Conservation (phyloP, 495 filamentous ascomycete species). For the Hamigera avellanea region DNA sequence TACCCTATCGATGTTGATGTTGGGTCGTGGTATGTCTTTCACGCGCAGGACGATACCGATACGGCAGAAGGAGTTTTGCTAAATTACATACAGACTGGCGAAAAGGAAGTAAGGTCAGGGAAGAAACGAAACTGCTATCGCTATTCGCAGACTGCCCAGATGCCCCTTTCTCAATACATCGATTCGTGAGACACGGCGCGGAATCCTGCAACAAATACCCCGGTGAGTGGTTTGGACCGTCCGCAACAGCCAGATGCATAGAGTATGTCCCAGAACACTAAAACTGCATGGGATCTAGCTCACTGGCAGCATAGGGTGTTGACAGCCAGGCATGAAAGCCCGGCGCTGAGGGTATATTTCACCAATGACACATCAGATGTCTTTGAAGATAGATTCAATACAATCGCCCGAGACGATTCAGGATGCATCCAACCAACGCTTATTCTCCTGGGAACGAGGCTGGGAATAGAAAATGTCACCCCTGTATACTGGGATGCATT, state of each 20-base stretch:
- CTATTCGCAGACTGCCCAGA: conserved; percentile 80
- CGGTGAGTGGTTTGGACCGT: conserved; percentile 99
- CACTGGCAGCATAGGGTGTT: conserved; percentile 48
- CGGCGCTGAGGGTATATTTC: conserved; percentile 67
- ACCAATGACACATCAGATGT: conserved; percentile 86
- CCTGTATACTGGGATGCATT: conserved; percentile 87
- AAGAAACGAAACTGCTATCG: conserved; percentile 64
- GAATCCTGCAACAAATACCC: conserved; percentile 85
- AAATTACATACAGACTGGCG: conserved; percentile 59
- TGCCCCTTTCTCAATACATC: conserved; percentile 91
- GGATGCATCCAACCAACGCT: conserved; percentile 68
- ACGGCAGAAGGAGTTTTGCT: conserved; percentile 9
- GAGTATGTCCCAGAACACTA: conserved; percentile 47
- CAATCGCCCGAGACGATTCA: conserved; percentile 52
- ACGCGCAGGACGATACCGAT: background rate
- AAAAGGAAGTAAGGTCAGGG: conserved; percentile 38
- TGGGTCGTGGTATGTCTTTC: conserved; percentile 61
- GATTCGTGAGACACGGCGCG: conserved; percentile 83
- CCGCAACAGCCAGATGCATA: conserved; percentile 90
- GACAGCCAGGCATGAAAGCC: conserved; percentile 43
- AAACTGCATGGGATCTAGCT: conserved; percentile 5
- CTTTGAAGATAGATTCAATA: conserved; percentile 77
- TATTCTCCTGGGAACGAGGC: conserved; percentile 72
- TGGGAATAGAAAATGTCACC: conserved; percentile 90
- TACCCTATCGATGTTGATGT: conserved; percentile 52